phyloP scores from a whole-genome alignment of 148 eudicot genomes.

The Chenopodium quinoa region DNA sequence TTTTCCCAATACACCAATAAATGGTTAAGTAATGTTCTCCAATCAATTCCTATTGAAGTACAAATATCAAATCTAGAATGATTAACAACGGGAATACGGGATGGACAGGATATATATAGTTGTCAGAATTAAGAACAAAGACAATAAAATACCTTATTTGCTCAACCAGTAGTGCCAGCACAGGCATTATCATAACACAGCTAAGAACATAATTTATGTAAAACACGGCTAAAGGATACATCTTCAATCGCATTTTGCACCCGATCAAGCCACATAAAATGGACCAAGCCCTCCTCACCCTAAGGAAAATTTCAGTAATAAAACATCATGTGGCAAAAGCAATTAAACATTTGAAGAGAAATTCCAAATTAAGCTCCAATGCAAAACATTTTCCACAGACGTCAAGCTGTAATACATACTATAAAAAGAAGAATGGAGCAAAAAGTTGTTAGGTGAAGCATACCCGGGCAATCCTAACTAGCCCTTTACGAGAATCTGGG shows the following conservation, averaged over 20 bases:
- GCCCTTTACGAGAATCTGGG: slow-evolving; percentile 93
- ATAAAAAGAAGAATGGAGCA: background rate
- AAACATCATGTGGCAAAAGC: background rate
- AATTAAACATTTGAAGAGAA: background rate
- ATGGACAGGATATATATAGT: background rate
- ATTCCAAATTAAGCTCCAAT: background rate
- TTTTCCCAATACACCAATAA: background rate
- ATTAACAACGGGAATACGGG: background rate
- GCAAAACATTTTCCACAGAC: background rate
- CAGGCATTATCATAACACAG: background rate
- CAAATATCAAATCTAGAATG: background rate
- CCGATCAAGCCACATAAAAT: slow-evolving; percentile 95
- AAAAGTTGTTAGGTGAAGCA: slow-evolving; percentile 5
- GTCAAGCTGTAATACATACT: background rate
- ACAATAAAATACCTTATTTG: background rate
- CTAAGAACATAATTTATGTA: background rate
- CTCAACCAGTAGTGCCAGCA: background rate
- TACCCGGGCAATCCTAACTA: slow-evolving; percentile 84
- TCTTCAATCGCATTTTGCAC: slow-evolving; percentile 63
- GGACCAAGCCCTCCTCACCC: slow-evolving; percentile 94
- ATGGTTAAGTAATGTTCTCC: background rate
- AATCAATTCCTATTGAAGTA: background rate
- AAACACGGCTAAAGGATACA: slow-evolving; percentile 61
- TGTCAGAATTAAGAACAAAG: background rate
- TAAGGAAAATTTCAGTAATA: slow-evolving; percentile 22